Conservation (phyloP, 2,329 filamentous ascomycete species). For the Talaromyces piceae region DNA sequence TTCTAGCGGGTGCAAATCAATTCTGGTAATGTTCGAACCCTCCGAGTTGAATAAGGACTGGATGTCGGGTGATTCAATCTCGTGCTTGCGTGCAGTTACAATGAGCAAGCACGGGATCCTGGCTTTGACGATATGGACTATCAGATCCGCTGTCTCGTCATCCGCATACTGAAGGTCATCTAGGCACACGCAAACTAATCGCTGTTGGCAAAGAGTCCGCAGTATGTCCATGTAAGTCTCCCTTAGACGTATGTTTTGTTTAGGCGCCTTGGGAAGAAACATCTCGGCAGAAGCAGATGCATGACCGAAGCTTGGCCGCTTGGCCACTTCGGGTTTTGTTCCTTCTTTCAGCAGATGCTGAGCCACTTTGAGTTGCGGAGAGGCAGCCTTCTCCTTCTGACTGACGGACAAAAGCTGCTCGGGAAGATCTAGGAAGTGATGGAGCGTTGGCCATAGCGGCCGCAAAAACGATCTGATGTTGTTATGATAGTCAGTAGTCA, state of each 20-base stretch:
- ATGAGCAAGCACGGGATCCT: conserved; percentile 77
- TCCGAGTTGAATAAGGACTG: conserved; percentile 37
- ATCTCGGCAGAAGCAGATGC: conserved; percentile 32
- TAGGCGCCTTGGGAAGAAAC: conserved; percentile 32
- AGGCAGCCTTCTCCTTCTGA: conserved; percentile 27
- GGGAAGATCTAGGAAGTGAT: conserved; percentile 53
- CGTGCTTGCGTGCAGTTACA: conserved; percentile 65
- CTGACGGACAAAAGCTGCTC: conserved; percentile 53
- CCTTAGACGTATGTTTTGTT: conserved; percentile 62
- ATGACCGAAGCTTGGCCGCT: conserved; percentile 27
- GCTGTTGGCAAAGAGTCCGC: conserved; percentile 70
- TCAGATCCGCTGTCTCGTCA: conserved; percentile 74
- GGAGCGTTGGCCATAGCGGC: conserved; percentile 52
- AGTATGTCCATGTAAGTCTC: conserved; percentile 84
- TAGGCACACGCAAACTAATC: conserved; percentile 79
- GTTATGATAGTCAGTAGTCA: conserved; percentile 55
- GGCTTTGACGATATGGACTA: conserved; percentile 69
- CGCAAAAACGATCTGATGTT: conserved; percentile 48
- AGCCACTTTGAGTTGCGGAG: conserved; percentile 21
- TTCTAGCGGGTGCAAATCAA: conserved; percentile 64
- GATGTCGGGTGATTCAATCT: conserved; percentile 46
- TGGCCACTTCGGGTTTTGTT: conserved; percentile 23
- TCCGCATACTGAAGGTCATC: conserved; percentile 91
- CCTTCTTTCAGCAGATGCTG: conserved; percentile 26
- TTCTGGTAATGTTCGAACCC: conserved; percentile 56